Evolutionary conservation across 2,329 filamentous ascomycete genomes (phyloP), one percentile per base, ranked within the genome.

Genomic region (Fusarium staphyleae): DNA sequence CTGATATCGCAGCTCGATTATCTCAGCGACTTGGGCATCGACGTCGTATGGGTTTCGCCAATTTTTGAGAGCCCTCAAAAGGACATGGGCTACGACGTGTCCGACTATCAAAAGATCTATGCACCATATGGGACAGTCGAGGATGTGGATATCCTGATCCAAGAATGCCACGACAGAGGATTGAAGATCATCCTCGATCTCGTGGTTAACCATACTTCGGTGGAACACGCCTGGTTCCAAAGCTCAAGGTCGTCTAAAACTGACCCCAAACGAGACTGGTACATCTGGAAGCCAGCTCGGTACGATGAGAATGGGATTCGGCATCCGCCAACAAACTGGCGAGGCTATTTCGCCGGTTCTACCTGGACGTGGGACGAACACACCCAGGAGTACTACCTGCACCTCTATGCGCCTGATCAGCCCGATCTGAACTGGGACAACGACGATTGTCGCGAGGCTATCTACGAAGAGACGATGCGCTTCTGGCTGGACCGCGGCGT

Each of bases 351-450:
- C 63, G 78, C 73, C 2, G 67, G 74, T 3, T 67, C 75, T n/a
- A 80, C 79, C 0, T 84, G 81, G 81, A 76, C 77, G 12, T 83
- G 76, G 68, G 81, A 84, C 44, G 78, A 81, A 46, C 55, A 66
- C 1, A 78, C 80, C 0, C 70, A 78, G 30, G 78, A 84, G 54
- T 84, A 83, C 55, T 84, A 83, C 51, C 71, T 84, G 1, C 80
- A 81, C 58, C 76, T 92, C 1, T 93, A 89, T 67, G 82, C 84
- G 1, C 77, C 82, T 0, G 83, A 87, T 40, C 89, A 92, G 67
- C 89, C 89, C 0, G 89, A 93, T 61, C 76, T 93, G 14, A 92
- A 92, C 67, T 92, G 89, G 88, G 87, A 90, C 48, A 87, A 87
- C 41, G 77, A 79, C 0, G 81, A 82, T 2, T 85, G 88, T 7